Percentiles rank a stretch among this genome's conserved stretches.
phyloP scores from a whole-genome alignment of 208 protist genomes.

The Crithidia acanthocephali region DNA sequence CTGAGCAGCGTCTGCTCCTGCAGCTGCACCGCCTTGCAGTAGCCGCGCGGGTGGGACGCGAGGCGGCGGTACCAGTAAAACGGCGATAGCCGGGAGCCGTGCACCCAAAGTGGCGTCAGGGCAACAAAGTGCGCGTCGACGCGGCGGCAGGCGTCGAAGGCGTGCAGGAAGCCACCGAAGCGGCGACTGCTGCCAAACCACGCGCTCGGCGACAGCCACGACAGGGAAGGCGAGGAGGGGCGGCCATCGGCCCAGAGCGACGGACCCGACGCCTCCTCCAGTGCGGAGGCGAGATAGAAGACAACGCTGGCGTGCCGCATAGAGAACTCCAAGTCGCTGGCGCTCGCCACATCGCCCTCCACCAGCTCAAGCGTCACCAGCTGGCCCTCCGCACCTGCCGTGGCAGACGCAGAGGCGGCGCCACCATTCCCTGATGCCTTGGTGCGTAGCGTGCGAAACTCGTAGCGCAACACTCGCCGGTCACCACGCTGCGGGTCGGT shows the following conservation, averaged over 20 bases:
- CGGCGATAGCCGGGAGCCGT: slow-evolving; percentile 50
- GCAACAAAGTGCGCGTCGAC: slow-evolving; percentile 74
- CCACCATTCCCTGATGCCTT: neutral
- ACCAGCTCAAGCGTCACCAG: slow-evolving; percentile 52
- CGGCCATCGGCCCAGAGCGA: slow-evolving; percentile 13
- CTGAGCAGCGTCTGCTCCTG: slow-evolving; percentile 63
- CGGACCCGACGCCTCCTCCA: slow-evolving; percentile 32
- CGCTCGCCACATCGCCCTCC: slow-evolving; percentile 45
- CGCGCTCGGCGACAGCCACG: slow-evolving; percentile 16
- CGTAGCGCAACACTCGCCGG: slow-evolving; percentile 44
- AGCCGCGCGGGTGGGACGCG: slow-evolving; percentile 43
- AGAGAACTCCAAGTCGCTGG: slow-evolving; percentile 52
- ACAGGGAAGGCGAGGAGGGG: slow-evolving; percentile 2
- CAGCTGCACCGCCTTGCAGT: slow-evolving; percentile 51
- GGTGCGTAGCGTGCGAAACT: slow-evolving; percentile 20
- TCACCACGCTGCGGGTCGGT: slow-evolving; percentile 17
- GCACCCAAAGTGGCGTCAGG: slow-evolving; percentile 68
- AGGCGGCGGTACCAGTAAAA: slow-evolving; percentile 68
- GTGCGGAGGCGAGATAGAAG: slow-evolving; percentile 50
- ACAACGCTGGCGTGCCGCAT: slow-evolving; percentile 60
- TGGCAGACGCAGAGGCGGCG: neutral
- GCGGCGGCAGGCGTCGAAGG: slow-evolving; percentile 57
- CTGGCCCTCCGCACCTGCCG: neutral
- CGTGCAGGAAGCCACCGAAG: slow-evolving; percentile 49
- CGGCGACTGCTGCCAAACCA: slow-evolving; percentile 22